Percentiles rank a stretch among this genome's conserved stretches.
Conservation (phyloP, 495 filamentous ascomycete genomes). For the Talaromyces nanjingensis region DNA sequence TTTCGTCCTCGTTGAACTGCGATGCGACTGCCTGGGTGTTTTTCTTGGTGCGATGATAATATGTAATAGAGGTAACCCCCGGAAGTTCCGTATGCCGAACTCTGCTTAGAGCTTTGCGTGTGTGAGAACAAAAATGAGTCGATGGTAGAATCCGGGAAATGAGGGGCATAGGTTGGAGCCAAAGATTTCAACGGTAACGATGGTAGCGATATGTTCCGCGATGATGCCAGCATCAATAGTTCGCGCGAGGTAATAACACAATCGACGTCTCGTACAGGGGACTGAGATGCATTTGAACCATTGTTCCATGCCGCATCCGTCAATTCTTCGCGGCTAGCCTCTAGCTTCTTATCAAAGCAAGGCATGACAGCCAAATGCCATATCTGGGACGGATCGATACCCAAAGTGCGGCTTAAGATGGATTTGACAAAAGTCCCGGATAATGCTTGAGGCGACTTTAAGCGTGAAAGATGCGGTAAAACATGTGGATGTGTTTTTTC, state of each 20-base stretch:
- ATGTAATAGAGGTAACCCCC: slow-evolving; percentile 86
- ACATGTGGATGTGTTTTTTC: slow-evolving; percentile 95
- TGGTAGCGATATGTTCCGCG: slow-evolving; percentile 67
- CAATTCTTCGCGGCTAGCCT: slow-evolving; percentile 87
- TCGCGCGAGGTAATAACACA: slow-evolving; percentile 96
- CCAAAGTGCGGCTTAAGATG: slow-evolving; percentile 60
- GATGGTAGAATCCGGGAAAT: slow-evolving; percentile 66
- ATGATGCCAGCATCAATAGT: slow-evolving; percentile 77
- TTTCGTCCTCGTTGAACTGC: slow-evolving; percentile 72
- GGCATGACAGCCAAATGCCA: slow-evolving; percentile 97
- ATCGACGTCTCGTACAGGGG: slow-evolving; percentile 79
- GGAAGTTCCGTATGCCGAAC: slow-evolving; percentile 58
- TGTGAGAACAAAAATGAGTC: slow-evolving; percentile 60
- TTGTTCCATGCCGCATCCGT: slow-evolving; percentile 69
- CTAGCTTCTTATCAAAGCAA: slow-evolving; percentile 98
- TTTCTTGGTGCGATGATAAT: slow-evolving; percentile 60
- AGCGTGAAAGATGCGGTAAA: slow-evolving; percentile 78
- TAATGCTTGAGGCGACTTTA: slow-evolving; percentile 92
- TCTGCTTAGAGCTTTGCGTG: slow-evolving; percentile 18
- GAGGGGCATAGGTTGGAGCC: slow-evolving; percentile 19
- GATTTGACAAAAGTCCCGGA: slow-evolving; percentile 86
- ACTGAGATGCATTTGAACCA: slow-evolving; percentile 18
- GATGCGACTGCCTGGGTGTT: slow-evolving; percentile 61
- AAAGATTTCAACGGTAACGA: slow-evolving; percentile 53
- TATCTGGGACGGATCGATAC: slow-evolving; percentile 69